Evolutionary conservation across 805 yeast species (phyloP).

Genomic region (Maudiozyma pseudohumilis): DNA sequence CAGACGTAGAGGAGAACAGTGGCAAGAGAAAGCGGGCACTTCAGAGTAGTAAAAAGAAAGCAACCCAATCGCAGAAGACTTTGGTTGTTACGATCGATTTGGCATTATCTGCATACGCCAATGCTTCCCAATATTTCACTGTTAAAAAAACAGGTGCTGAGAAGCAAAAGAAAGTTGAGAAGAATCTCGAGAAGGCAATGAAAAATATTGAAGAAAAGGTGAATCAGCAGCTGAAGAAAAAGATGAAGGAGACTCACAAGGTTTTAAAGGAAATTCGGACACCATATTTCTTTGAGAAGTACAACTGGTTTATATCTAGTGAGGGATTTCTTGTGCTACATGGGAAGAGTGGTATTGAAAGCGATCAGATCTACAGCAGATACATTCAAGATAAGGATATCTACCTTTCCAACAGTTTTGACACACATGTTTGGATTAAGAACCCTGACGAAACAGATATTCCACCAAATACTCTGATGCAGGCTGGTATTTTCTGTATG

Average conservation of each 20-base stretch:
- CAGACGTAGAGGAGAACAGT: constrained; percentile 3
- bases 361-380: constrained; percentile 69
- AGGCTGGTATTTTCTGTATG: constrained; percentile 81
- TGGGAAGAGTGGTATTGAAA: constrained; percentile 74
- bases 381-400: constrained; percentile 67
- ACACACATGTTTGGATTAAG: constrained; percentile 66
- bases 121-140: constrained; percentile 73
- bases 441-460: constrained; percentile 68
- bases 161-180: constrained; percentile 72
- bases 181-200: constrained; percentile 66
- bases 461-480: constrained; percentile 80
- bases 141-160: constrained; percentile 64
- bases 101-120: constrained; percentile 70
- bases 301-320: constrained; percentile 84
- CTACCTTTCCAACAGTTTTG: constrained; percentile 67
- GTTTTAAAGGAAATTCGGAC: constrained; percentile 50
- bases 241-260: constrained; percentile 47
- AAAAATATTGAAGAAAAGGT: constrained; percentile 76
- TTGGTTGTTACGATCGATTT: constrained; percentile 59
- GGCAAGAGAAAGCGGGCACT: neutral
- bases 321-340: constrained; percentile 82
- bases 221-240: constrained; percentile 55
- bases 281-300: constrained; percentile 89
- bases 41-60: constrained; percentile 6
- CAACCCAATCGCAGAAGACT: constrained; percentile 9